A percentile compares a stretch with the other conserved stretches of the same genome.
Evolutionary conservation across 371 early-diverging fungal genomes (phyloP).

Genomic region (Rhizopus sp.): DNA sequence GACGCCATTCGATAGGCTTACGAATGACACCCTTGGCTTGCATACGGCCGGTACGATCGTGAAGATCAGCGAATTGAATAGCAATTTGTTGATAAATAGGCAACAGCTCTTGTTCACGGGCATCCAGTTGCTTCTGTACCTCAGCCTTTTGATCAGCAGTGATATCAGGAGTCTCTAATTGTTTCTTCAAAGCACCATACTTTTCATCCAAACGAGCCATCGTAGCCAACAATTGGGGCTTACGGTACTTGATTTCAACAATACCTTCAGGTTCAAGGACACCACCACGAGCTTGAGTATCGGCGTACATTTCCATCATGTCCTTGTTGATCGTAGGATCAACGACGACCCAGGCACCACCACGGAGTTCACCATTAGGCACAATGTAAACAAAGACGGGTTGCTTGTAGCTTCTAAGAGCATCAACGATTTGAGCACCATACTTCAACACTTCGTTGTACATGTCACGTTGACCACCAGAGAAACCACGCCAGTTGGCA

Average conservation of each 20-base stretch:
- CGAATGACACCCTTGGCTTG: slow-evolving; percentile 90
- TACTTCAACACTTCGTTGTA: slow-evolving; percentile 97
- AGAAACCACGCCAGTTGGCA: slow-evolving; percentile 99
- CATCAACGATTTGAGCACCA: slow-evolving; percentile 98
- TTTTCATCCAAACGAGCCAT: slow-evolving; percentile 89
- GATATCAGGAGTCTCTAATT: slow-evolving; percentile 54
- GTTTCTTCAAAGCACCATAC: slow-evolving; percentile 74
- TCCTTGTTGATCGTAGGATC: slow-evolving; percentile 97
- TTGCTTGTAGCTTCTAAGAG: slow-evolving; percentile 89
- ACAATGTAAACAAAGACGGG: slow-evolving; percentile 98
- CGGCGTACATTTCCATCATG: slow-evolving; percentile 99
- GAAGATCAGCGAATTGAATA: slow-evolving; percentile 97
- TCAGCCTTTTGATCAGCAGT: slow-evolving; percentile 55
- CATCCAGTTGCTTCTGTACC: slow-evolving; percentile 71
- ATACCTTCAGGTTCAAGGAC: slow-evolving; percentile 98
- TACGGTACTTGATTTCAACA: slow-evolving; percentile 98
- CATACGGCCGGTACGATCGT: slow-evolving; percentile 98
- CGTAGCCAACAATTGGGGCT: slow-evolving; percentile 85
- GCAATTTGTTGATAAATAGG: slow-evolving; percentile 94
- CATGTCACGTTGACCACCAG: slow-evolving; percentile 99
- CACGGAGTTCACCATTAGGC: slow-evolving; percentile 96
- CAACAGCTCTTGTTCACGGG: slow-evolving; percentile 83
- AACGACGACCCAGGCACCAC: slow-evolving; percentile 99
- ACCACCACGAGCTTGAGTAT: slow-evolving; percentile 89
- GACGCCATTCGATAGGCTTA: slow-evolving; percentile 79